Percentiles rank a stretch among this genome's conserved stretches.
Conservation (phyloP, 371 early-diverging fungal genomes). For the Hamiltosporidium tvaerminnensis region DNA sequence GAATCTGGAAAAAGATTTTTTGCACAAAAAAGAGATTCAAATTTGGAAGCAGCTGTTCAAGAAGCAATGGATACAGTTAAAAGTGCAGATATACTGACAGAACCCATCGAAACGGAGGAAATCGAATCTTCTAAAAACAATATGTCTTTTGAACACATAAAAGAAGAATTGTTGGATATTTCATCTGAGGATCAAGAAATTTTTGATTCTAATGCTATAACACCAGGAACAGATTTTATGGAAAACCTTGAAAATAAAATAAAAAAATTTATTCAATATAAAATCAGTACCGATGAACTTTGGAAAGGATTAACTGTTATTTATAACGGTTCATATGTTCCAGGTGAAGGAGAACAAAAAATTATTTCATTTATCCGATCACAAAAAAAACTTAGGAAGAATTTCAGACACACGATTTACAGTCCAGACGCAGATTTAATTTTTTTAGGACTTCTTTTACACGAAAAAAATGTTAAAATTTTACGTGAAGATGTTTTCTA, state of each 20-base stretch:
- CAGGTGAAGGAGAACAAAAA: slow-evolving; percentile 99
- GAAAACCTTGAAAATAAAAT: slow-evolving; percentile 65
- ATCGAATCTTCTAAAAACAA: too few species aligned
- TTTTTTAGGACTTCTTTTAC: slow-evolving; percentile 89
- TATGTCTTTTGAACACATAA: too few species aligned
- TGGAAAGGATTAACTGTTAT: slow-evolving; percentile 70
- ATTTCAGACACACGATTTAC: slow-evolving; percentile 80
- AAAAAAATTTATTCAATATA: slow-evolving; percentile 69
- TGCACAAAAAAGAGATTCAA: not conserved
- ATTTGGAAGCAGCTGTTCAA: not conserved
- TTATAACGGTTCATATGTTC: slow-evolving; percentile 76
- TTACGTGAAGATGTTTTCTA: slow-evolving; percentile 84
- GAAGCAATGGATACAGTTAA: not conserved
- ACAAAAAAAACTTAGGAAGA: slow-evolving; percentile 61
- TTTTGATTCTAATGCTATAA: slow-evolving; percentile 94
- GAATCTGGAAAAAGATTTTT: slow-evolving; percentile 6
- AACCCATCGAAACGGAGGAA: too few species aligned
- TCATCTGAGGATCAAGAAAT: slow-evolving; percentile 27
- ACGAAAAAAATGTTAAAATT: slow-evolving; percentile 82
- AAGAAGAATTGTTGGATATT: slow-evolving; percentile 38
- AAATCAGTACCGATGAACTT: slow-evolving; percentile 65
- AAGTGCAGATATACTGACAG: not conserved
- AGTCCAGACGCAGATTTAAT: slow-evolving; percentile 97
- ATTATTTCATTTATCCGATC: slow-evolving; percentile 89
- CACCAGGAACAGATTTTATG: slow-evolving; percentile 99